Percentiles rank a stretch among this genome's conserved stretches.
Evolutionary conservation across 768 basidiomycete species (phyloP).

Genomic region (Neoboletus brunneissimus): DNA sequence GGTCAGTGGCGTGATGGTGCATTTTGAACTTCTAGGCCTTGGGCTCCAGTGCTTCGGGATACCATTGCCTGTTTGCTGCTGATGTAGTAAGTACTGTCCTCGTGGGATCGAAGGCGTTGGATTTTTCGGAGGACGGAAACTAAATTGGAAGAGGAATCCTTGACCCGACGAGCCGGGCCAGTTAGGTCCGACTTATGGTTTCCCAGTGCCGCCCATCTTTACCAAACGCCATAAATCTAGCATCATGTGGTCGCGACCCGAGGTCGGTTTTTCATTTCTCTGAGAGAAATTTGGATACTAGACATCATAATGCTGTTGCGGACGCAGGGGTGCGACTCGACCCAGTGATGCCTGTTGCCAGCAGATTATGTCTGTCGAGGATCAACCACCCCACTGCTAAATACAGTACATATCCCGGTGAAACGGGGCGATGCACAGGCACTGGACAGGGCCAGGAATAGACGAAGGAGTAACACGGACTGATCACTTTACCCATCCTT

Average conservation of each 20-base stretch:
- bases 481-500: background rate
- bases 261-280: background rate
- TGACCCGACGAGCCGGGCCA: too few species aligned
- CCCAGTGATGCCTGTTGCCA: background rate
- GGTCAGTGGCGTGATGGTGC: too few species aligned
- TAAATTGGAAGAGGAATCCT: too few species aligned
- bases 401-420: background rate
- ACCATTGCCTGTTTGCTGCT: too few species aligned
- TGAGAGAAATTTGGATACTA: background rate
- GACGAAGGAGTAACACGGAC: background rate
- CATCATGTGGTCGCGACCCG: background rate
- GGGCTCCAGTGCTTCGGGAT: too few species aligned
- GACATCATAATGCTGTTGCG: too few species aligned
- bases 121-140: too few species aligned
- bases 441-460: background rate
- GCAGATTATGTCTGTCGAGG: background rate
- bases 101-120: too few species aligned
- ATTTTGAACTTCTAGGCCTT: too few species aligned
- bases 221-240: background rate
- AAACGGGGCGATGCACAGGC: background rate
- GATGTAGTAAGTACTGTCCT: too few species aligned
- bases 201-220: background rate
- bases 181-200: too few species aligned
- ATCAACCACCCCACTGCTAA: background rate
- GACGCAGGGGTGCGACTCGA: too few species aligned